Evolutionary conservation across 345 rosid genomes (phyloP), one percentile per base, ranked within the genome.

Genomic region (Lepidium sativum): DNA sequence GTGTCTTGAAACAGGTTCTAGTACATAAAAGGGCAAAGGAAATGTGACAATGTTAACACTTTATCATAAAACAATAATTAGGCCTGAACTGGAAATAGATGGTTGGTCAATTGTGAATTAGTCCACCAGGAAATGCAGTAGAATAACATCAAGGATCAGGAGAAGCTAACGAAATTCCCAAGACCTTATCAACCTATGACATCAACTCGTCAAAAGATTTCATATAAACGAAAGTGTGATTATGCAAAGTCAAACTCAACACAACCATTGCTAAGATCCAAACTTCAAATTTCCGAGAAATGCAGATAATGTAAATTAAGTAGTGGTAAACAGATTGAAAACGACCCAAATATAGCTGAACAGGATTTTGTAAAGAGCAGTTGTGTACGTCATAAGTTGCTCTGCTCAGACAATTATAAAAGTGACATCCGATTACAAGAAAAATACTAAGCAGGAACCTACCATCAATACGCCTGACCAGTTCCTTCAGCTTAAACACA

Each of bases 381-480:
- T 6, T 27, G 3, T 57, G 64, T 17, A 12, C 29, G 33, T 42
- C 49, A 49, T n/a, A 18, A n/a, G 11, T 60, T 68, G 8, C 14
- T 59, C 44, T 50, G 35, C 58, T 52, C 31, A 60, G 14, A 38
- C 20, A 41, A 53, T 59, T n/a, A 50, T 43, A 37, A 68, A 17
- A 49, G 58, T 48, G 25, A 25, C 54, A 42, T 15, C 17, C 25
- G 58, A 17, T 17, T 39, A 49, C 20, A 42, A 42, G 14, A 69
- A 7, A 31, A 25, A 55, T 9, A 40, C 40, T 14, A 29, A 49
- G 33, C 34, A 52, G 41, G 43, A 72, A 41, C 59, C 50, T 81
- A 94, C 99, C 99, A 77, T 94, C 99, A 70, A 90, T 90, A 60
- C 99, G 86, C 66, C 96, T 80, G 70, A 94, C 95, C 80, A 94